These are phyloP conservation scores for Camelina sativa DNA, from an alignment of 345 rosid genomes.

Conservation along the genomic window DNA sequence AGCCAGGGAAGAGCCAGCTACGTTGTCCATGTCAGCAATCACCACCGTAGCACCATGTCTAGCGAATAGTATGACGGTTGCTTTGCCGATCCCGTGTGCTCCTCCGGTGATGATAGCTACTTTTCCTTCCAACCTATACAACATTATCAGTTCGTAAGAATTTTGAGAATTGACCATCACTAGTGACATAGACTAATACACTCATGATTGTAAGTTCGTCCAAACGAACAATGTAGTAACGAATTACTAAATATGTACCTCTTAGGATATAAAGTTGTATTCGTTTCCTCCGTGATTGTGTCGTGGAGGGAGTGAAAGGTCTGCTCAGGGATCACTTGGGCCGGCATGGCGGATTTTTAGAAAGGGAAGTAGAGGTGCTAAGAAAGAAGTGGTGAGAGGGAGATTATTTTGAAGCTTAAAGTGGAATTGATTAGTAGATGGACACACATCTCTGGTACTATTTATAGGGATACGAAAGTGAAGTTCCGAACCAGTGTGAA, in stretches of 20 bases:
- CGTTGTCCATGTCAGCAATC: conserved; percentile 73
- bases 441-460: conserved; percentile 5
- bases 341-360: conserved; percentile 48
- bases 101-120: conserved; percentile 84
- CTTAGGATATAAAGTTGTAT: conserved; percentile 48
- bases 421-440: conserved; percentile 23
- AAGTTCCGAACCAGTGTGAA: conserved; percentile 35
- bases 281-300: conserved; percentile 46
- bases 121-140: conserved; percentile 74
- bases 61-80: conserved; percentile 62
- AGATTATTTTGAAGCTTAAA: not conserved
- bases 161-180: not conserved
- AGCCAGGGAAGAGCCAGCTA: conserved; percentile 53
- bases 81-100: conserved; percentile 84
- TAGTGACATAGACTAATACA: not conserved
- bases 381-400: conserved; percentile 10
- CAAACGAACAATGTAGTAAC: not conserved
- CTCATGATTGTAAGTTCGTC: not conserved
- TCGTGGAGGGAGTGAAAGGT: conserved; percentile 54
- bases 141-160: not conserved
- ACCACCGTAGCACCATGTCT: conserved; percentile 82
- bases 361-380: not conserved
- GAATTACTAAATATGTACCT: conserved; percentile 48
- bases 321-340: conserved; percentile 58
- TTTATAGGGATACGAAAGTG: conserved; percentile 25